These are phyloP conservation scores for Magnaporthiopsis poae DNA, from an alignment of 2,329 filamentous ascomycete species.

Conservation along the genomic window DNA sequence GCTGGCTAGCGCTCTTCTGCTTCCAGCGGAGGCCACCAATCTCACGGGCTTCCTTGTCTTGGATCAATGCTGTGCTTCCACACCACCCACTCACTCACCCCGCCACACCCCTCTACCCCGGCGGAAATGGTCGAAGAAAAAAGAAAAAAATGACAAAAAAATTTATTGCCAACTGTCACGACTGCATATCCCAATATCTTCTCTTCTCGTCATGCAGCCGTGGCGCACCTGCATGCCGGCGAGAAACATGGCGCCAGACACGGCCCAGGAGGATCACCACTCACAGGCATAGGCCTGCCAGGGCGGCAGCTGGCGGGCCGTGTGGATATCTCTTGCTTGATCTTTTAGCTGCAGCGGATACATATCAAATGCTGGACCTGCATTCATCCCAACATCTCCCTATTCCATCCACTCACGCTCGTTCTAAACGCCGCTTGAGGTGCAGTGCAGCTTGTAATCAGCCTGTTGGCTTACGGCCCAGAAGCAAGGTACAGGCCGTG, in stretches of 20 bases:
- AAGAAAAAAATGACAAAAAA: too few relatives aligned
- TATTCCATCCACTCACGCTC: not conserved
- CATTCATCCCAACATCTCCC: not conserved
- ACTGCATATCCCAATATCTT: too few relatives aligned
- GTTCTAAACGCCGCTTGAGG: not conserved
- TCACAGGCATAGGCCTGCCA: too few relatives aligned
- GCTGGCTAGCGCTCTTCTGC: not conserved
- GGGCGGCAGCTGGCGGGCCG: too few relatives aligned
- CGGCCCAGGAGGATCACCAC: not conserved
- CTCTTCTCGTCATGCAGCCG: too few relatives aligned
- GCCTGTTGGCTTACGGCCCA: too few relatives aligned
- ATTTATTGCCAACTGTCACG: too few relatives aligned
- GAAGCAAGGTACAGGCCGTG: not conserved
- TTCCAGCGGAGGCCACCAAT: not conserved
- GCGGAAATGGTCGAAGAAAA: too few relatives aligned
- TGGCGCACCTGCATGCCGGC: not conserved
- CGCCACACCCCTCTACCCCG: not conserved
- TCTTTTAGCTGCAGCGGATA: too few relatives aligned
- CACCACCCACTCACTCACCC: not conserved
- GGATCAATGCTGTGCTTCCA: not conserved
- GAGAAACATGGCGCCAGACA: not conserved
- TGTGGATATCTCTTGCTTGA: not conserved
- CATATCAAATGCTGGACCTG: not conserved
- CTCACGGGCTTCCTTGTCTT: not conserved
- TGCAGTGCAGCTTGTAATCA: not conserved